A percentile compares a stretch with the other conserved stretches of the same genome.
Conservation (phyloP, 164 flowering plant species). For the Chimonanthus salicifolius region DNA sequence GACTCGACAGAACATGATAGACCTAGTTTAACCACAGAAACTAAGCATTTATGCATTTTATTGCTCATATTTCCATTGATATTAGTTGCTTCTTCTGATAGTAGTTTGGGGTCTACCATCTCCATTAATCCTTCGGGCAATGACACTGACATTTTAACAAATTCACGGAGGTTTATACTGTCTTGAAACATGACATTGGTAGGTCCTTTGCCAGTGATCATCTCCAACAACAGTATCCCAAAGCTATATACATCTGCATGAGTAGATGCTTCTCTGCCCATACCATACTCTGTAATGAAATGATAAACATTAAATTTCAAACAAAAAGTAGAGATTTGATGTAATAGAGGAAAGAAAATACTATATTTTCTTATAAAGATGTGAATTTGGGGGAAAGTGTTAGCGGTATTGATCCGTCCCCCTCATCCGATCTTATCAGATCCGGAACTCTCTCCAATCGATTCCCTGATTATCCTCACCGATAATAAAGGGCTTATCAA, state of each 20-base stretch:
- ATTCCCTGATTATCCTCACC: no score
- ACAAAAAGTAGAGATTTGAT: no score
- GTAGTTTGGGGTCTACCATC: conserved; percentile 24
- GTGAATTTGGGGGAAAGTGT: no score
- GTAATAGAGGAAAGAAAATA: no score
- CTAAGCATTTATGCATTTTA: conserved; percentile 3
- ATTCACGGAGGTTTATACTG: conserved; percentile 17
- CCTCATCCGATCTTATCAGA: no score
- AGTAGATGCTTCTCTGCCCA: conserved; percentile 12
- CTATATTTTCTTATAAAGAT: no score
- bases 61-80: neutral
- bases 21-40: neutral
- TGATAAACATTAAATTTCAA: no score
- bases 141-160: conserved; percentile 15
- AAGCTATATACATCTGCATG: conserved; percentile 15
- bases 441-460: no score
- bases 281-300: conserved; percentile 12
- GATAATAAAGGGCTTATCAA: no score
- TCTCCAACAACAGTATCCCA: conserved; percentile 15
- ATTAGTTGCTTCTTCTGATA: neutral
- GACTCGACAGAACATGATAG: neutral
- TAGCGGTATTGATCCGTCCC: no score
- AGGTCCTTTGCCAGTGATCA: conserved; percentile 14
- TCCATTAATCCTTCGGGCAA: conserved; percentile 23
- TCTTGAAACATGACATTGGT: conserved; percentile 22